phyloP scores from a whole-genome alignment of 768 basidiomycete species.

The Leccinum imitatum region DNA sequence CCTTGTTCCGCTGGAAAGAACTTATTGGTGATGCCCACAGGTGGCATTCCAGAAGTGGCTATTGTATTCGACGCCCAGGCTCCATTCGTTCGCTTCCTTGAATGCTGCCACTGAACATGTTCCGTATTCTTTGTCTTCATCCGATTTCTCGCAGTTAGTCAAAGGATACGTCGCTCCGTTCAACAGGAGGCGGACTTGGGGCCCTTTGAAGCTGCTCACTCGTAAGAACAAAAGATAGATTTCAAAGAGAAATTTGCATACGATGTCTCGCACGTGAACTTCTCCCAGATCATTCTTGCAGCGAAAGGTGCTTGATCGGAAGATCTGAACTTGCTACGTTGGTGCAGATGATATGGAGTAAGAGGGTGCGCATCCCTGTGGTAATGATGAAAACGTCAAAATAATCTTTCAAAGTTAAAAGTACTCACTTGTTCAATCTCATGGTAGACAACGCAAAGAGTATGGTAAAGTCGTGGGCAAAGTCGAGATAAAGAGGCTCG shows the following conservation, averaged over 20 bases:
- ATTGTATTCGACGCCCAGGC: slow-evolving; percentile 28
- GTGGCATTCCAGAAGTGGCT: slow-evolving; percentile 37
- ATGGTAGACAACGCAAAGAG: slow-evolving; percentile 39
- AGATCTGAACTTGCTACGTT: slow-evolving; percentile 36
- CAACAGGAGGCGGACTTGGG: slow-evolving; percentile 42
- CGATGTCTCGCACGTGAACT: slow-evolving; percentile 38
- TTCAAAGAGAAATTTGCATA: slow-evolving; percentile 9
- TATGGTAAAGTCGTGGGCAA: slow-evolving; percentile 41
- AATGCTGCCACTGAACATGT: slow-evolving; percentile 39
- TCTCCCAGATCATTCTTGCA: slow-evolving; percentile 46
- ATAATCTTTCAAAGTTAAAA: not conserved
- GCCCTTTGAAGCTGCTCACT: slow-evolving; percentile 27
- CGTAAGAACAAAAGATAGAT: not conserved
- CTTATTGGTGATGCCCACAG: slow-evolving; percentile 15
- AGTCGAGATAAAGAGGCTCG: slow-evolving; percentile 38
- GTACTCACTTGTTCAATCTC: slow-evolving; percentile 36
- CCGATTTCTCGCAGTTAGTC: slow-evolving; percentile 30
- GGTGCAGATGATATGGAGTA: slow-evolving; percentile 23
- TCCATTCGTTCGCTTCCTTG: slow-evolving; percentile 28
- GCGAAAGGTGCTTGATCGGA: slow-evolving; percentile 41
- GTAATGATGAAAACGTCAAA: not conserved
- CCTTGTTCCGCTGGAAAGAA: too few species aligned
- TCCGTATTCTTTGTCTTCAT: slow-evolving; percentile 33
- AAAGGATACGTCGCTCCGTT: slow-evolving; percentile 41
- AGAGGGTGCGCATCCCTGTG: slow-evolving; percentile 35